A percentile compares a stretch with the other conserved stretches of the same genome.
These are phyloP conservation scores for Saccharomycopsis javanensis DNA, from an alignment of 805 yeast genomes.

Conservation along the genomic window DNA sequence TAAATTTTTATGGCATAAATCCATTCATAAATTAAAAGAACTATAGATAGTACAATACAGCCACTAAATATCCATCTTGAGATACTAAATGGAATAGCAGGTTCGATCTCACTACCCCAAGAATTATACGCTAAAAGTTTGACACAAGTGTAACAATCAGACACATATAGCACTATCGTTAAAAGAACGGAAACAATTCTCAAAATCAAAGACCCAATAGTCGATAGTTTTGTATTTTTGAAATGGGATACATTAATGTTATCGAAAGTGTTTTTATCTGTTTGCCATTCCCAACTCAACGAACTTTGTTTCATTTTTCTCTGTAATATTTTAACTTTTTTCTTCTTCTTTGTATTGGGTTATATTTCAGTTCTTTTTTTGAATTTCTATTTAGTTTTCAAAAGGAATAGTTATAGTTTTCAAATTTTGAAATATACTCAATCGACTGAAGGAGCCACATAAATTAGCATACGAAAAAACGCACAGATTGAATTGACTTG, in stretches of 20 bases:
- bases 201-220: conserved; percentile 35
- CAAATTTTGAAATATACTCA: neutral
- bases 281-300: conserved; percentile 28
- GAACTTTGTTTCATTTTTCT: conserved; percentile 5
- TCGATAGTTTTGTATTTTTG: conserved; percentile 34
- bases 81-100: conserved; percentile 40
- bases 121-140: conserved; percentile 61
- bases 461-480: neutral
- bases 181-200: conserved; percentile 36
- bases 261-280: conserved; percentile 36
- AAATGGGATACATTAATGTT: conserved; percentile 38
- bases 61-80: conserved; percentile 68
- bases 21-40: conserved; percentile 46
- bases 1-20: conserved; percentile 49
- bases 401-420: neutral
- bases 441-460: neutral
- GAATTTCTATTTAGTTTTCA: no score
- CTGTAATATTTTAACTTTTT: no score
- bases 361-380: neutral
- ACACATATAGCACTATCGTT: conserved; percentile 42
- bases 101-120: conserved; percentile 50
- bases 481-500: no score
- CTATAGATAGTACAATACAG: conserved; percentile 65
- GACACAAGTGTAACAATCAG: conserved; percentile 74
- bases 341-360: neutral